Evolutionary conservation across 106 monocot genomes (phyloP), one percentile per base, ranked within the genome.

Genomic region (Alisma plantagoaquatica): DNA sequence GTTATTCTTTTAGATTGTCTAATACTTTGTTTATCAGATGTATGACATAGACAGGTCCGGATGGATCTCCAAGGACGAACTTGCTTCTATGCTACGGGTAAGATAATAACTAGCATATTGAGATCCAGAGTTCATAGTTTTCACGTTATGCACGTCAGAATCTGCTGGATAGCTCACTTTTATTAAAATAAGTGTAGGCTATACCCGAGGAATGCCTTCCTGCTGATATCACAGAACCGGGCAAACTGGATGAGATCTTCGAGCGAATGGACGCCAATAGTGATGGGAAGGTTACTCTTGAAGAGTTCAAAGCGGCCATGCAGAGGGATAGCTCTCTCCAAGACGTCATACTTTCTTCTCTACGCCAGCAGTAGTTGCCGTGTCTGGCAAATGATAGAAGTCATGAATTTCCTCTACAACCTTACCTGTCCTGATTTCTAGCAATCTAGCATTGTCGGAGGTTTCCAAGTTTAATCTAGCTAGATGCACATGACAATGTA

Each of bases 131-230:
- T n/a, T n/a, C n/a, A n/a, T n/a, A n/a, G n/a, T n/a, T n/a, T n/a
- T n/a, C n/a, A n/a, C n/a, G n/a, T n/a, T n/a, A n/a, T n/a, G n/a
- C n/a, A n/a, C n/a, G n/a, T n/a, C n/a, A n/a, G n/a, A n/a, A n/a
- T n/a, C n/a, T n/a, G n/a, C n/a, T n/a, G n/a, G n/a, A n/a, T n/a
- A n/a, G n/a, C n/a, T n/a, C n/a, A n/a, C n/a, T n/a, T n/a, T n/a
- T n/a, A n/a, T n/a, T n/a, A n/a, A n/a, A n/a, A n/a, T n/a, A n/a
- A 26, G 12, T 64, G 44, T 62, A 76, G 77, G 82, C 82, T 18
- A 64, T 83, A 48, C 82, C 82, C 2, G 82, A 83, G 77, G 82
- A 83, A 18, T 77, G 77, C 45, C 82, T 83, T 22, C 77, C 77
- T 9, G 74, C 62, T 1, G 82, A 77, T 58, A 77, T 83, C 31